These are phyloP conservation scores for Pythium apleroticum DNA, from an alignment of 352 stramenopile genomes.

Conservation along the genomic window DNA sequence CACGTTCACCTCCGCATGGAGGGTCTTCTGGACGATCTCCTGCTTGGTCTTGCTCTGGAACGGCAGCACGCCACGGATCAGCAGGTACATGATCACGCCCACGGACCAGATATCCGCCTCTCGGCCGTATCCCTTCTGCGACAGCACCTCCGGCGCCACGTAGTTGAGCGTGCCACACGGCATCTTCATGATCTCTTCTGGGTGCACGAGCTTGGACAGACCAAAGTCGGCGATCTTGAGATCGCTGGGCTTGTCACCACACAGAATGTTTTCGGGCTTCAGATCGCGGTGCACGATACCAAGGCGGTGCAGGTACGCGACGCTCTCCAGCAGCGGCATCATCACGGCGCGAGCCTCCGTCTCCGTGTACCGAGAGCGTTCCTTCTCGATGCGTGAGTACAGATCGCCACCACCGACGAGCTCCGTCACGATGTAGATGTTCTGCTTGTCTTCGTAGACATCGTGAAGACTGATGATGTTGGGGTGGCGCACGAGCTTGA, in stretches of 20 bases:
- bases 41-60: conserved; percentile 91
- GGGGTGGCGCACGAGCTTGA: conserved; percentile 91
- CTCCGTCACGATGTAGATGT: conserved; percentile 99
- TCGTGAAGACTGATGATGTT: conserved; percentile 88
- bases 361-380: conserved; percentile 84
- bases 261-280: conserved; percentile 90
- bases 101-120: conserved; percentile 93
- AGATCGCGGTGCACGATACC: conserved; percentile 91
- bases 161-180: conserved; percentile 93
- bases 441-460: conserved; percentile 91
- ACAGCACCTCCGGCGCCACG: conserved; percentile 92
- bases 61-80: conserved; percentile 86
- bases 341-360: conserved; percentile 87
- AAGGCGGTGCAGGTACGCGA: conserved; percentile 90
- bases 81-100: conserved; percentile 92
- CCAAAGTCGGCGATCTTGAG: conserved; percentile 93
- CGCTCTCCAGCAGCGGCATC: conserved; percentile 84
- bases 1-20: conserved; percentile 84
- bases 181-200: conserved; percentile 93
- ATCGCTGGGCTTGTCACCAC: conserved; percentile 82
- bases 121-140: conserved; percentile 84
- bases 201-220: conserved; percentile 90
- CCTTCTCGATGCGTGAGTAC: conserved; percentile 95
- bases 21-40: conserved; percentile 92
- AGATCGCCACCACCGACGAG: conserved; percentile 95